phyloP scores from a whole-genome alignment of 1,139 yeast genomes.

The Magnusiomyces tetraspermus region DNA sequence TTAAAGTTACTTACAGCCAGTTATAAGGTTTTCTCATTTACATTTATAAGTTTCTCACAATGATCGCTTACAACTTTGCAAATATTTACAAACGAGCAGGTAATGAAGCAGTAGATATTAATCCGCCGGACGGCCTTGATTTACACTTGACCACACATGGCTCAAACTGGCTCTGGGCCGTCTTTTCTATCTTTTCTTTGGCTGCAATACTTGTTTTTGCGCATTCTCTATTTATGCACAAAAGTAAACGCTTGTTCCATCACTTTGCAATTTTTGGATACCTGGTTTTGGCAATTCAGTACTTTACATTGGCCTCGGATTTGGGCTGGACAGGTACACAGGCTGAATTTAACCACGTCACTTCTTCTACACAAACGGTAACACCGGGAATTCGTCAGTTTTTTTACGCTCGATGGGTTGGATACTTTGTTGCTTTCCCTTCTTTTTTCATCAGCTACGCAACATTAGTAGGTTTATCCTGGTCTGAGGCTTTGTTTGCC shows the following conservation, averaged over 20 bases:
- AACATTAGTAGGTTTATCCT: constrained; percentile 37
- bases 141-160: constrained; percentile 51
- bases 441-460: constrained; percentile 42
- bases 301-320: constrained; percentile 58
- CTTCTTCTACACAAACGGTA: constrained; percentile 27
- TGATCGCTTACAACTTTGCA: not conserved
- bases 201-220: constrained; percentile 37
- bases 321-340: constrained; percentile 52
- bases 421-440: constrained; percentile 60
- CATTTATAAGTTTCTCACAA: too few species aligned
- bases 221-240: constrained; percentile 34
- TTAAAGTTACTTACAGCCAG: too few species aligned
- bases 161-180: constrained; percentile 67
- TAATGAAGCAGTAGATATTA: constrained; percentile 44
- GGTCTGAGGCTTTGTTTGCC: constrained; percentile 35
- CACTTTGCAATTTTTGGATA: constrained; percentile 41
- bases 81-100: constrained; percentile 12
- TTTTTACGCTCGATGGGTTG: constrained; percentile 56
- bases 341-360: constrained; percentile 49
- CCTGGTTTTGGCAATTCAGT: constrained; percentile 42
- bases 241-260: constrained; percentile 38
- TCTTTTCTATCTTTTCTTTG: constrained; percentile 42
- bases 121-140: constrained; percentile 37
- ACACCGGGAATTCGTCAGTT: constrained; percentile 47
- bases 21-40: too few species aligned